phyloP scores from a whole-genome alignment of 2,329 filamentous ascomycete genomes.

The Botrytis porri region DNA sequence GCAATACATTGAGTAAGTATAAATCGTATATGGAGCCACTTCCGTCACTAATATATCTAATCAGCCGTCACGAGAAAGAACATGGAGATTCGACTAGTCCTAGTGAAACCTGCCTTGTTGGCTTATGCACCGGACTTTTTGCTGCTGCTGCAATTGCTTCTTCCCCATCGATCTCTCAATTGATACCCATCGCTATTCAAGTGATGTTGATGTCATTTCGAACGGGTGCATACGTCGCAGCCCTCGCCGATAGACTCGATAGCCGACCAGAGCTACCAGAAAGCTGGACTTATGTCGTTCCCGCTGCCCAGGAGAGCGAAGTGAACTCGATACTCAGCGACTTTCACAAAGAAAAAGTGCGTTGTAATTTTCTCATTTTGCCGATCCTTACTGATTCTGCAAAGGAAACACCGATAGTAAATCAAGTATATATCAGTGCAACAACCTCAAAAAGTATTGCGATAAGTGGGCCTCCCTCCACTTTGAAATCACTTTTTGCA shows the following conservation, averaged over 20 bases:
- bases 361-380: conserved; percentile 23
- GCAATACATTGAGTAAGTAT: conserved; percentile 64
- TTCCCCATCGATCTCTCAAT: conserved; percentile 17
- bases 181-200: conserved; percentile 19
- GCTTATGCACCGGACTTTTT: conserved; percentile 18
- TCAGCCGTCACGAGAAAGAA: conserved; percentile 18
- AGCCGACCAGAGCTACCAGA: conserved; percentile 46
- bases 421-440: conserved; percentile 18
- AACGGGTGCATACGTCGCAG: conserved; percentile 18
- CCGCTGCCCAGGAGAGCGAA: conserved; percentile 51
- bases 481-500: conserved; percentile 14
- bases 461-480: conserved; percentile 20
- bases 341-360: conserved; percentile 57
- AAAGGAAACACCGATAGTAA: conserved; percentile 47
- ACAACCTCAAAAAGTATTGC: conserved; percentile 17
- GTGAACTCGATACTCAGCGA: conserved; percentile 50
- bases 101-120: conserved; percentile 19
- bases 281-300: conserved; percentile 65
- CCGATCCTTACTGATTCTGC: not conserved
- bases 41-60: not conserved
- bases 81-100: conserved; percentile 11
- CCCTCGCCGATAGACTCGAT: conserved; percentile 24
- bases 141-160: conserved; percentile 19
- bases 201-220: conserved; percentile 17
- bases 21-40: too few species aligned